A percentile compares a stretch with the other conserved stretches of the same genome.
Evolutionary conservation across 2,329 filamentous ascomycete genomes (phyloP).

Genomic region (Fusarium sp.): DNA sequence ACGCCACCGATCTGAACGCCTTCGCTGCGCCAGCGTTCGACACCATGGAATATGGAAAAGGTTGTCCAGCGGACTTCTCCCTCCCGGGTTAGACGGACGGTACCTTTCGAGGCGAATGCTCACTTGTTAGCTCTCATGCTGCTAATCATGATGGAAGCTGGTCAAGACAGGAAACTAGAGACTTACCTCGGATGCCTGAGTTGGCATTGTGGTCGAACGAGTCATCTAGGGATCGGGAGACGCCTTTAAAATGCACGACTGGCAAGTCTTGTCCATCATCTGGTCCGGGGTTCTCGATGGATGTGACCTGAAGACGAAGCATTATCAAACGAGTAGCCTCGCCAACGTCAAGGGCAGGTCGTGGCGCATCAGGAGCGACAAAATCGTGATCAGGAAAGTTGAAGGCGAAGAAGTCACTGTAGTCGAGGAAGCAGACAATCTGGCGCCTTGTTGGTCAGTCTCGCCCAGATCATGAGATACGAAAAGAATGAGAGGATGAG

Average conservation of each 20-base stretch:
- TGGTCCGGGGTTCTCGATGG: conserved; percentile 68
- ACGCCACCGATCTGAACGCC: conserved; percentile 79
- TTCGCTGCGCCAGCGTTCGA: conserved; percentile 82
- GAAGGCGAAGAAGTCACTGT: conserved; percentile 77
- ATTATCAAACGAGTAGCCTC: conserved; percentile 79
- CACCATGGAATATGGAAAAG: conserved; percentile 70
- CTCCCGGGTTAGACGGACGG: conserved; percentile 73
- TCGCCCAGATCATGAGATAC: background rate
- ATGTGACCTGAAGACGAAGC: conserved; percentile 73
- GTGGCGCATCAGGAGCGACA: conserved; percentile 56
- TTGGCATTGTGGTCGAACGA: conserved; percentile 77
- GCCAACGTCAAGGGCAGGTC: conserved; percentile 66
- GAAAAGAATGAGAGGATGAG: background rate
- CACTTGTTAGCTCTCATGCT: conserved; percentile 25
- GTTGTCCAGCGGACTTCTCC: conserved; percentile 82
- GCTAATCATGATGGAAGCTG: background rate
- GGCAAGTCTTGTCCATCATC: conserved; percentile 70
- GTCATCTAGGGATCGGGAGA: conserved; percentile 70
- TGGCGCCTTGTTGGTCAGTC: conserved; percentile 40
- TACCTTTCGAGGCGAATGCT: conserved; percentile 57
- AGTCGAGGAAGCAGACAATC: conserved; percentile 69
- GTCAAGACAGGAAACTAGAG: background rate
- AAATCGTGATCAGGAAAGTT: conserved; percentile 69
- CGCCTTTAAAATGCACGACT: conserved; percentile 76
- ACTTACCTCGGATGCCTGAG: conserved; percentile 71